These are phyloP conservation scores for Candida insectorum DNA, from an alignment of 805 yeast genomes.

Conservation along the genomic window DNA sequence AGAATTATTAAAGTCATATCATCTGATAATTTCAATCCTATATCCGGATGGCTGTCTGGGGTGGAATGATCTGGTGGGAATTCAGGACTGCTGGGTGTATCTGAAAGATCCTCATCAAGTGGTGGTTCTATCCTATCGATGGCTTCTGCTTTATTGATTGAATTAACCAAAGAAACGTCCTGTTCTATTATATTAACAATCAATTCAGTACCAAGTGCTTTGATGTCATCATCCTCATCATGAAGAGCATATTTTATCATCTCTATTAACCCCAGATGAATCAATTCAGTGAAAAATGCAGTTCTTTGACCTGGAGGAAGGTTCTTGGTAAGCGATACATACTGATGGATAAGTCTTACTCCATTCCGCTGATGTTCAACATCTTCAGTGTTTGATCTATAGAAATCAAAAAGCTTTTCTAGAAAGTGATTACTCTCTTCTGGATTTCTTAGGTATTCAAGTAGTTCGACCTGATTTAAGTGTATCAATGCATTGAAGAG, in stretches of 20 bases:
- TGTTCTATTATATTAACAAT: slow-evolving; percentile 80
- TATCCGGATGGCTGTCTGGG: too few species aligned
- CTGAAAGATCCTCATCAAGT: slow-evolving; percentile 1
- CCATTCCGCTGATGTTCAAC: slow-evolving; percentile 57
- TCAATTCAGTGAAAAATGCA: slow-evolving; percentile 59
- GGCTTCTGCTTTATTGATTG: slow-evolving; percentile 26
- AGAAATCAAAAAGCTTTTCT: slow-evolving; percentile 56
- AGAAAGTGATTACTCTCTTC: slow-evolving; percentile 43
- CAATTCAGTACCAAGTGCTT: slow-evolving; percentile 76
- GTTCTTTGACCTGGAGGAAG: slow-evolving; percentile 59
- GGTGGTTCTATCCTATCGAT: slow-evolving; percentile 30
- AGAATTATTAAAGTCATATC: slow-evolving; percentile 59
- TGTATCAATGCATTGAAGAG: slow-evolving; percentile 66
- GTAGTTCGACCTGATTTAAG: slow-evolving; percentile 63
- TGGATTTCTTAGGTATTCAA: slow-evolving; percentile 53
- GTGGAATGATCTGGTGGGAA: slow-evolving; percentile 4
- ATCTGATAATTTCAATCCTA: slow-evolving; percentile 38
- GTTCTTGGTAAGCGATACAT: slow-evolving; percentile 68
- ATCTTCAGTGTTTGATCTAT: slow-evolving; percentile 16
- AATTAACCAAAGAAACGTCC: slow-evolving; percentile 62
- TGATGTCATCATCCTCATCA: slow-evolving; percentile 43
- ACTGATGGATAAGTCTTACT: slow-evolving; percentile 74
- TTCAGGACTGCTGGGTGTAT: slow-evolving; percentile 6
- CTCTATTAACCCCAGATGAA: slow-evolving; percentile 65
- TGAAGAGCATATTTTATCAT: slow-evolving; percentile 70